Percentiles rank a stretch among this genome's conserved stretches.
Evolutionary conservation across 192 early-diverging fungal genomes (phyloP).

Genomic region (Phycomyces nitens): DNA sequence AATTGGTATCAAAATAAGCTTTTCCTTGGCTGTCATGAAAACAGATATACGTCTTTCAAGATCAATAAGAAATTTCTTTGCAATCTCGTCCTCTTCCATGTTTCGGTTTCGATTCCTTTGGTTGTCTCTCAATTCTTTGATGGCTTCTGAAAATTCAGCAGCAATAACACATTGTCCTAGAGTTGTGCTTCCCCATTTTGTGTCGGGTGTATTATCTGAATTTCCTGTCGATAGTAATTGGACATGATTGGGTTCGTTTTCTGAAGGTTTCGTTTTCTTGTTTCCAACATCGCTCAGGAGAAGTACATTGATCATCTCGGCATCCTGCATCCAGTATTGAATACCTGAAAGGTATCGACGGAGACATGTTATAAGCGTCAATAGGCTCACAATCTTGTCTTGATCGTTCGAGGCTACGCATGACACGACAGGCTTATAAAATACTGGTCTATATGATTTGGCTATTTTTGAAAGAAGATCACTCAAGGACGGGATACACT

Average conservation of each 20-base stretch:
- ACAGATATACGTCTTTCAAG: constrained; percentile 48
- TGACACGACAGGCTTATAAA: constrained; percentile 52
- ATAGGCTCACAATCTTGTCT: constrained; percentile 36
- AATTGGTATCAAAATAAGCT: constrained; percentile 40
- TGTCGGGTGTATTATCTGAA: background rate
- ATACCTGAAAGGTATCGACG: constrained; percentile 43
- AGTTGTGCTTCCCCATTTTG: constrained; percentile 47
- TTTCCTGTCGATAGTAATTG: background rate
- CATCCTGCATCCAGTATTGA: constrained; percentile 54
- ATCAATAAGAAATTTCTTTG: constrained; percentile 56
- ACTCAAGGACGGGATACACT: constrained; percentile 32
- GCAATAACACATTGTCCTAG: constrained; percentile 52
- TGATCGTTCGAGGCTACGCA: constrained; percentile 51
- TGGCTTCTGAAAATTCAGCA: constrained; percentile 48
- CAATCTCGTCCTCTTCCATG: constrained; percentile 43
- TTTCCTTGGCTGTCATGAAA: constrained; percentile 48
- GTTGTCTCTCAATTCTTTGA: constrained; percentile 29
- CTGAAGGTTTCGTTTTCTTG: constrained; percentile 11
- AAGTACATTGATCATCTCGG: constrained; percentile 52
- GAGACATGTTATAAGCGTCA: constrained; percentile 41
- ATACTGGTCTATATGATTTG: constrained; percentile 24
- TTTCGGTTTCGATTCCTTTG: constrained; percentile 37
- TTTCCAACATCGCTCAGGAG: constrained; percentile 51
- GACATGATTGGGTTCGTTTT: constrained; percentile 1
- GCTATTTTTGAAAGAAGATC: constrained; percentile 40